These are phyloP conservation scores for Aschersonia sp. DNA, from an alignment of 2,329 filamentous ascomycete genomes.

Conservation along the genomic window DNA sequence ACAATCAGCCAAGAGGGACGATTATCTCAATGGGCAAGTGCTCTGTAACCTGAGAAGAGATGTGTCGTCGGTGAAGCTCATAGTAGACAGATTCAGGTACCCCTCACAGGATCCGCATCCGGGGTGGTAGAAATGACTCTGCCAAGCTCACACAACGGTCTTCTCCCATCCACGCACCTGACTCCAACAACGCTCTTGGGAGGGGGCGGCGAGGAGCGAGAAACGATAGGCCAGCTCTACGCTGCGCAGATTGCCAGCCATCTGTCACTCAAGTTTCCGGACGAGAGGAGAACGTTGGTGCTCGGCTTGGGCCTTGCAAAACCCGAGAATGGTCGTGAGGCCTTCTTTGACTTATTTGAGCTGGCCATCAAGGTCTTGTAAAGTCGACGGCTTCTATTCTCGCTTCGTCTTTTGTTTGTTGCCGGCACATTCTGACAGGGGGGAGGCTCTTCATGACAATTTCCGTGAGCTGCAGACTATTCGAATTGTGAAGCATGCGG, in stretches of 20 bases:
- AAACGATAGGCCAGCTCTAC: conserved; percentile 75
- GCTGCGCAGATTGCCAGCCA: conserved; percentile 79
- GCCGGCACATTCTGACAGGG: too few relatives aligned
- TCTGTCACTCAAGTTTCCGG: conserved; percentile 55
- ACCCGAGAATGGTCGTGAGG: conserved; percentile 33
- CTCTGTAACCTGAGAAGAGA: background rate
- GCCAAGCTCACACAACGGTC: conserved; percentile 25
- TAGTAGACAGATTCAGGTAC: conserved; percentile 53
- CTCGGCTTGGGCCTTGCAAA: conserved; percentile 44
- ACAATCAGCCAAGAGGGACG: conserved; percentile 77
- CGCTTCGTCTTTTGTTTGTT: too few relatives aligned
- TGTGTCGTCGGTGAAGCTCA: conserved; percentile 1
- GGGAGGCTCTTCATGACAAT: too few relatives aligned
- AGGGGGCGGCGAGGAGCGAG: conserved; percentile 62
- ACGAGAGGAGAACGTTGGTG: conserved; percentile 45
- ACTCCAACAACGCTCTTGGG: conserved; percentile 81
- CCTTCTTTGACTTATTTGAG: conserved; percentile 52
- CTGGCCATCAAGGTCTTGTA: conserved; percentile 42
- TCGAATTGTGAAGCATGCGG: too few relatives aligned
- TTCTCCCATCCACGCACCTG: conserved; percentile 65
- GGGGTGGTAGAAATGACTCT: conserved; percentile 46
- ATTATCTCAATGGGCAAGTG: conserved; percentile 76
- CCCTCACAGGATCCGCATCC: conserved; percentile 53
- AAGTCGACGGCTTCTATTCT: background rate
- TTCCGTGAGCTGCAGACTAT: too few relatives aligned